Evolutionary conservation across 306 rosid genomes (phyloP).

Genomic region (Medicago lupulina): DNA sequence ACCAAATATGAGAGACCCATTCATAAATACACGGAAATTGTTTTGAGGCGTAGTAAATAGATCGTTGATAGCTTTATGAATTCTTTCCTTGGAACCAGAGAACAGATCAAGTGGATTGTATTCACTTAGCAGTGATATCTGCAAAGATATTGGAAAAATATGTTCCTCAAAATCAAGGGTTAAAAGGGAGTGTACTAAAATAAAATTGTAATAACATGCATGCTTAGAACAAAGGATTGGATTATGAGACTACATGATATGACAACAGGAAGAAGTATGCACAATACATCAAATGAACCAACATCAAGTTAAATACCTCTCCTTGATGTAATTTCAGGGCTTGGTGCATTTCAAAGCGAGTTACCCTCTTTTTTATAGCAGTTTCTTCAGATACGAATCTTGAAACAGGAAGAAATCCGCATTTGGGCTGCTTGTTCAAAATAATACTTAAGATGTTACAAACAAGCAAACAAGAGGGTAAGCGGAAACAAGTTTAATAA

Average conservation of each 20-base stretch:
- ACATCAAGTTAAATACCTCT: conserved; percentile 58
- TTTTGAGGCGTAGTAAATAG: conserved; percentile 90
- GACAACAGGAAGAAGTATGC: conserved; percentile 29
- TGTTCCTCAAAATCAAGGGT: conserved; percentile 35
- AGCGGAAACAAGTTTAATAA: conserved; percentile 24
- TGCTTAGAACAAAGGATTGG: conserved; percentile 23
- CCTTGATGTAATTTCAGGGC: conserved; percentile 80
- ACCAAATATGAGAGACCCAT: conserved; percentile 90
- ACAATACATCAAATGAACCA: conserved; percentile 13
- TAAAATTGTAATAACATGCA: conserved; percentile 9
- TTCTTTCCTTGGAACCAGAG: conserved; percentile 82
- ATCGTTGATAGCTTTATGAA: conserved; percentile 75
- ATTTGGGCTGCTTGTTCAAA: conserved; percentile 73
- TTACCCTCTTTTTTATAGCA: conserved; percentile 63
- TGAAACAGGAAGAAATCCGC: conserved; percentile 92
- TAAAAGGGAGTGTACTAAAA: conserved; percentile 4
- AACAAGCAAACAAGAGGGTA: conserved; percentile 15
- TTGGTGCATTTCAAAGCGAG: conserved; percentile 97
- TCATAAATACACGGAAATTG: conserved; percentile 86
- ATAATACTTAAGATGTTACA: conserved; percentile 31
- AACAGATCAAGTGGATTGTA: conserved; percentile 89
- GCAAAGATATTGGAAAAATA: conserved; percentile 41
- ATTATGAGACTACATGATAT: conserved; percentile 36
- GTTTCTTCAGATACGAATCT: conserved; percentile 74
- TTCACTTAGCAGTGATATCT: conserved; percentile 76